A percentile compares a stretch with the other conserved stretches of the same genome.
phyloP scores from a whole-genome alignment of 2,329 filamentous ascomycete genomes.

The Aciculosporium take region DNA sequence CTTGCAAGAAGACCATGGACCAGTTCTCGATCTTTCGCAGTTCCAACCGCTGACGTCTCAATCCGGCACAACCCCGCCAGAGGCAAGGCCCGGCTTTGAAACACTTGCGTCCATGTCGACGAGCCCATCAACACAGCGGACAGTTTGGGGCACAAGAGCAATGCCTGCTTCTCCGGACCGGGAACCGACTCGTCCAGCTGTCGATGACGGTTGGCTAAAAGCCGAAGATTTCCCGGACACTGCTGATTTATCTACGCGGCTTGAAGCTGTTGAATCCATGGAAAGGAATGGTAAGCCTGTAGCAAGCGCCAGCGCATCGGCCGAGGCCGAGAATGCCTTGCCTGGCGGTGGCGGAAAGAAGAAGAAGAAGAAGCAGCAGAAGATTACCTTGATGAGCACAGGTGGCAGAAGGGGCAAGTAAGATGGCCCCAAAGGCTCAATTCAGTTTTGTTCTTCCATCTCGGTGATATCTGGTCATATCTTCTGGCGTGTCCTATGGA shows the following conservation, averaged over 20 bases:
- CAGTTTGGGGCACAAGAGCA: slow-evolving; percentile 82
- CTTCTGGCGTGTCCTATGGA: not conserved
- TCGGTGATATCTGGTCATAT: not conserved
- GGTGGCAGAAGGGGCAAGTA: slow-evolving; percentile 36
- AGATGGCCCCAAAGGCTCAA: not conserved
- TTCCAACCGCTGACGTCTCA: slow-evolving; percentile 47
- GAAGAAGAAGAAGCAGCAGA: slow-evolving; percentile 50
- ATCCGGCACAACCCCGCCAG: slow-evolving; percentile 38
- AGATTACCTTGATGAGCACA: slow-evolving; percentile 60
- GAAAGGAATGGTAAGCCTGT: slow-evolving; percentile 12
- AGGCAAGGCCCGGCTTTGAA: slow-evolving; percentile 46
- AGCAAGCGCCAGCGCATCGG: slow-evolving; percentile 4
- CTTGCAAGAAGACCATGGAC: slow-evolving; percentile 23
- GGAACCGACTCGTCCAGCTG: slow-evolving; percentile 18
- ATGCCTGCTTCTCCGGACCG: slow-evolving; percentile 46
- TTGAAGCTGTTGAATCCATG: slow-evolving; percentile 37
- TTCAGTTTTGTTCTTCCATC: not conserved
- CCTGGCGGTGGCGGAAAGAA: slow-evolving; percentile 34
- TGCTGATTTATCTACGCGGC: slow-evolving; percentile 45
- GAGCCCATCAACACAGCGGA: slow-evolving; percentile 60
- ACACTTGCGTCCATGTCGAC: slow-evolving; percentile 66
- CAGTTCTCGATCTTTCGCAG: slow-evolving; percentile 40
- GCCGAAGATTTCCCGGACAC: slow-evolving; percentile 58
- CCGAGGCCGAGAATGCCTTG: slow-evolving; percentile 9
- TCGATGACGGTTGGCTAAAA: slow-evolving; percentile 74